Conservation (phyloP, 148 eudicot species). For the Arctostaphylos glauca region DNA sequence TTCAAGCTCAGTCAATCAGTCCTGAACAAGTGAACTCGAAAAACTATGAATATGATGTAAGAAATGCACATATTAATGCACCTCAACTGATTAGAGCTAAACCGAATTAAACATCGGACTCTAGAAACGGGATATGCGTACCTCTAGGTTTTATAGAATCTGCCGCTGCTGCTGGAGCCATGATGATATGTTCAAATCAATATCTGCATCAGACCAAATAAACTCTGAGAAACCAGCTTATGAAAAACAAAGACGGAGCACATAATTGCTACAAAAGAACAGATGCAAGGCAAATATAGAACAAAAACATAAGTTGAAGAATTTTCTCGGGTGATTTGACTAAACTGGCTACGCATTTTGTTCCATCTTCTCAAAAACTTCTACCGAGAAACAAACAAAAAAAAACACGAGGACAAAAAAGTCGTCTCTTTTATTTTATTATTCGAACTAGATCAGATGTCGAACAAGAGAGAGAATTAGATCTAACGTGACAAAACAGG, state of each 20-base stretch:
- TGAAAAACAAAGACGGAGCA: background rate
- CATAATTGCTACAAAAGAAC: background rate
- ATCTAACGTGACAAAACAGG: slow-evolving; percentile 5
- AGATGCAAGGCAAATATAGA: background rate
- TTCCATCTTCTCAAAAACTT: background rate
- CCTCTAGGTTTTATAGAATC: slow-evolving; percentile 58
- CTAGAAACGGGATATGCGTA: slow-evolving; percentile 10
- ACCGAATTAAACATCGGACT: background rate
- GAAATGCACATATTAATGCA: background rate
- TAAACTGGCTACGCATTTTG: background rate
- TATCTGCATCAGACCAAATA: slow-evolving; percentile 13
- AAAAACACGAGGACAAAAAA: background rate
- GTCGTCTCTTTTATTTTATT: no score
- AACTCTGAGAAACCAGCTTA: background rate
- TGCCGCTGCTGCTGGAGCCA: slow-evolving; percentile 52
- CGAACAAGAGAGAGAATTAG: background rate
- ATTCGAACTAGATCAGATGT: no score
- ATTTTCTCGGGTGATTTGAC: background rate
- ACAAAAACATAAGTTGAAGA: background rate
- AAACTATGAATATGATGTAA: background rate
- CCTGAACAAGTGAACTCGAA: background rate
- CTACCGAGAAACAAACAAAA: background rate
- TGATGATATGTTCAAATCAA: slow-evolving; percentile 12
- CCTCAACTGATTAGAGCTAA: slow-evolving; percentile 2
- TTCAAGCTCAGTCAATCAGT: background rate